These are phyloP conservation scores for Diaporthe sp. DNA, from an alignment of 2,329 filamentous ascomycete species.

Conservation along the genomic window DNA sequence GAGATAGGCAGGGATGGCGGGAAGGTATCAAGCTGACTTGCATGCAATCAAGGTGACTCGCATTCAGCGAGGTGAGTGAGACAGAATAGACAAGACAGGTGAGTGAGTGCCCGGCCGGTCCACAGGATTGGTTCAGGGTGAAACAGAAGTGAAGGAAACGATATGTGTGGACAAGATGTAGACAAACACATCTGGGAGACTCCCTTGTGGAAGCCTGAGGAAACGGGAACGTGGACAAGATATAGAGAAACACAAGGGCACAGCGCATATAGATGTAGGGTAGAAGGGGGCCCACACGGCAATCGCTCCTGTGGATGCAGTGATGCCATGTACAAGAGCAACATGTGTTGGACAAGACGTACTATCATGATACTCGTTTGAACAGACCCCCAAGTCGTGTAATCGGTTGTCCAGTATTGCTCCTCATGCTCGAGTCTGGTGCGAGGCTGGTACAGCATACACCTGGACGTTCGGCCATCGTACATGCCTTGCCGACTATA, in stretches of 20 bases:
- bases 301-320: slow-evolving; percentile 34
- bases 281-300: slow-evolving; percentile 44
- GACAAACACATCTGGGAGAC: slow-evolving; percentile 15
- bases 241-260: slow-evolving; percentile 35
- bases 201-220: neutral
- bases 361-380: slow-evolving; percentile 36
- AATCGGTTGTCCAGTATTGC: slow-evolving; percentile 26
- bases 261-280: neutral
- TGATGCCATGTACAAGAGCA: slow-evolving; percentile 40
- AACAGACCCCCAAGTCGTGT: slow-evolving; percentile 16
- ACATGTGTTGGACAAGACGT: slow-evolving; percentile 28
- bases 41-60: slow-evolving; percentile 1
- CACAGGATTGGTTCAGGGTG: slow-evolving; percentile 12
- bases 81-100: slow-evolving; percentile 3
- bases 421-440: slow-evolving; percentile 34
- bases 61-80: slow-evolving; percentile 8
- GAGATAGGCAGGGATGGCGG: neutral
- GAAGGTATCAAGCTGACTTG: neutral
- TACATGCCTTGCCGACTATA: neutral
- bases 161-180: neutral
- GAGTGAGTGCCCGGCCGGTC: slow-evolving; percentile 4
- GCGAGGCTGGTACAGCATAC: slow-evolving; percentile 1
- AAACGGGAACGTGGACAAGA: slow-evolving; percentile 14
- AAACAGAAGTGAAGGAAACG: slow-evolving; percentile 21
- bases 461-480: neutral